Conservation (phyloP, 2,329 filamentous ascomycete species). For the Lachnellula cervina region DNA sequence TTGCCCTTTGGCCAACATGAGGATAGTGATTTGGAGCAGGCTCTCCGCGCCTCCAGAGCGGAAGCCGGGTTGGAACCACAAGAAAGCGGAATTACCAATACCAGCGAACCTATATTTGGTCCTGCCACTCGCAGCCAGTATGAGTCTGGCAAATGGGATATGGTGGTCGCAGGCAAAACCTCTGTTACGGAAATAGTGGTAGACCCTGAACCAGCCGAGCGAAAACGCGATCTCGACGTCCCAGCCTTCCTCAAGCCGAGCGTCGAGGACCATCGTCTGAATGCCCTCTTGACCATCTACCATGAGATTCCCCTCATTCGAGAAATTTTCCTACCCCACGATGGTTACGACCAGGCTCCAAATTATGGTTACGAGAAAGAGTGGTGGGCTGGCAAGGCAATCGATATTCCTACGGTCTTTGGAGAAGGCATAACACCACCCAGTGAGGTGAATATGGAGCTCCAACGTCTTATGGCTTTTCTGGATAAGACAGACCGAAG, state of each 20-base stretch:
- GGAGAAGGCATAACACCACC: constrained; percentile 13
- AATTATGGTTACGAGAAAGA: constrained; percentile 52
- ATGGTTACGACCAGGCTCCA: constrained; percentile 32
- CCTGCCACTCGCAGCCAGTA: constrained; percentile 54
- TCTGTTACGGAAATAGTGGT: constrained; percentile 27
- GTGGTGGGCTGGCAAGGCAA: constrained; percentile 58
- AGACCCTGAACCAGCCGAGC: constrained; percentile 35
- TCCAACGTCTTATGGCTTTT: constrained; percentile 60
- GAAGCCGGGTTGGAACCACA: constrained; percentile 46
- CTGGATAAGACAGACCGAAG: constrained; percentile 55
- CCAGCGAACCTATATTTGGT: constrained; percentile 48
- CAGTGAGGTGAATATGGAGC: constrained; percentile 39
- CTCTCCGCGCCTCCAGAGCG: constrained; percentile 50
- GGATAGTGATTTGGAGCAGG: constrained; percentile 52
- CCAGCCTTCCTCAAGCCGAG: constrained; percentile 52
- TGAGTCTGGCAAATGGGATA: constrained; percentile 52
- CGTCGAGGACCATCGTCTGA: constrained; percentile 36
- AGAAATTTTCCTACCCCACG: constrained; percentile 48
- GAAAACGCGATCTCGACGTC: constrained; percentile 39
- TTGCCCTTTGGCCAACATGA: constrained; percentile 26
- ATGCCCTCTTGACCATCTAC: constrained; percentile 52
- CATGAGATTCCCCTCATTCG: constrained; percentile 55
- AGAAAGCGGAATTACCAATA: constrained; percentile 44
- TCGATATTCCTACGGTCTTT: constrained; percentile 27
- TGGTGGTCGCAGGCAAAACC: constrained; percentile 42